phyloP scores from a whole-genome alignment of 495 filamentous ascomycete species.

The Lineolata rhizophorae region DNA sequence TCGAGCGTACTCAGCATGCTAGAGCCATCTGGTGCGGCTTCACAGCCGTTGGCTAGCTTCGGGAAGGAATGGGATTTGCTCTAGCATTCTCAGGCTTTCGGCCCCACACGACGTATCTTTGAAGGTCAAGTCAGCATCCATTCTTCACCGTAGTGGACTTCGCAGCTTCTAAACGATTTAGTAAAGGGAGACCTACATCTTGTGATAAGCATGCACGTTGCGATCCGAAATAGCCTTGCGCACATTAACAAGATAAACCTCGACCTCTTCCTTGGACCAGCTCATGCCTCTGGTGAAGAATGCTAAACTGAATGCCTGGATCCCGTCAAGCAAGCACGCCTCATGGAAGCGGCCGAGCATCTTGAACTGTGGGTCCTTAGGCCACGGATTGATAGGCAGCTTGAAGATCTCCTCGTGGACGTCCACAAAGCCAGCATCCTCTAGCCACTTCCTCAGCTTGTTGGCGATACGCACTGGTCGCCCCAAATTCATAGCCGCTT shows the following conservation, averaged over 20 bases:
- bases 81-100: constrained; percentile 10
- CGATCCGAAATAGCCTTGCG: constrained; percentile 19
- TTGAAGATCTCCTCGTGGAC: constrained; percentile 20
- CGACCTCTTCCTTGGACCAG: constrained; percentile 24
- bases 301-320: constrained; percentile 23
- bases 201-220: constrained; percentile 21
- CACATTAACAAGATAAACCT: constrained; percentile 21
- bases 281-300: constrained; percentile 20
- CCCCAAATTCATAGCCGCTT: constrained; percentile 14
- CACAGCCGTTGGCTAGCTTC: no score
- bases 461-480: constrained; percentile 15
- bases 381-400: constrained; percentile 19
- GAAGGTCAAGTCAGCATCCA: not conserved
- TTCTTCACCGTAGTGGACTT: not conserved
- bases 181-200: constrained; percentile 14
- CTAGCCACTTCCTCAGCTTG: constrained; percentile 18
- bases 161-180: not conserved
- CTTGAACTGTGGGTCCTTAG: constrained; percentile 18
- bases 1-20: no score
- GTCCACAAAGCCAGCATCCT: constrained; percentile 19
- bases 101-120: constrained; percentile 17
- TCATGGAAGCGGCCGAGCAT: constrained; percentile 21
- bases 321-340: constrained; percentile 20
- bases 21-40: no score
- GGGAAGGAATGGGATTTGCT: no score